phyloP scores from a whole-genome alignment of 1,139 yeast genomes.

The Protomyces gravidus region DNA sequence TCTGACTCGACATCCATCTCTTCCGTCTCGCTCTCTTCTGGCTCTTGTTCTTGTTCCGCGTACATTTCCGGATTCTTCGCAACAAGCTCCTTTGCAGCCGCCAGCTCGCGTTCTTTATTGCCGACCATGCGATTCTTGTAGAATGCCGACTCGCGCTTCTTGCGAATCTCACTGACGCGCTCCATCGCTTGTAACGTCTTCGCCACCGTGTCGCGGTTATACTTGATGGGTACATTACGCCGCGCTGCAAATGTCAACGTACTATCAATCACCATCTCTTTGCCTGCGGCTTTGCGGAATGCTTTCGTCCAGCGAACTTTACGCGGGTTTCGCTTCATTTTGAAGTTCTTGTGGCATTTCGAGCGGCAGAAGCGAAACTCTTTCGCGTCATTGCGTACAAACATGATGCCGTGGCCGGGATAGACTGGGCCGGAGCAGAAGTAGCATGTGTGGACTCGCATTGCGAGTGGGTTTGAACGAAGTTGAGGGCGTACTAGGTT shows the following conservation, averaged over 20 bases:
- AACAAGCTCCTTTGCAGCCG: constrained; percentile 80
- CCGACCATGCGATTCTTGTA: constrained; percentile 99
- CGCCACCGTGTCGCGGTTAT: constrained; percentile 91
- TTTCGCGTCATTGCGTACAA: constrained; percentile 96
- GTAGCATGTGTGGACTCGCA: constrained; percentile 94
- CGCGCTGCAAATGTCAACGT: constrained; percentile 94
- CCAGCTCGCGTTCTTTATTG: constrained; percentile 79
- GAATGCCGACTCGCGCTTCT: constrained; percentile 95
- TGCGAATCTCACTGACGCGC: constrained; percentile 92
- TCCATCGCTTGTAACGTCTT: constrained; percentile 93
- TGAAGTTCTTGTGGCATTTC: constrained; percentile 95
- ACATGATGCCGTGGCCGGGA: constrained; percentile 97
- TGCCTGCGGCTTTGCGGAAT: constrained; percentile 98
- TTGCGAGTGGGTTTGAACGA: constrained; percentile 39
- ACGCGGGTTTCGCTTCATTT: constrained; percentile 98
- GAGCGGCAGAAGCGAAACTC: constrained; percentile 97
- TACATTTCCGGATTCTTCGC: constrained; percentile 85
- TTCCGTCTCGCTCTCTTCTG: constrained; percentile 54
- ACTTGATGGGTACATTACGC: constrained; percentile 96
- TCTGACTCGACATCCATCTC: constrained; percentile 49
- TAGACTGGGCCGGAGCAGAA: constrained; percentile 96
- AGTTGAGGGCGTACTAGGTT: too few relatives aligned
- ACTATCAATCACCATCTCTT: constrained; percentile 95
- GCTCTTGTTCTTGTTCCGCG: constrained; percentile 83
- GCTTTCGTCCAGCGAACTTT: constrained; percentile 95